phyloP scores from a whole-genome alignment of 116 monocot species.

The Phalaenopsis hybrid region DNA sequence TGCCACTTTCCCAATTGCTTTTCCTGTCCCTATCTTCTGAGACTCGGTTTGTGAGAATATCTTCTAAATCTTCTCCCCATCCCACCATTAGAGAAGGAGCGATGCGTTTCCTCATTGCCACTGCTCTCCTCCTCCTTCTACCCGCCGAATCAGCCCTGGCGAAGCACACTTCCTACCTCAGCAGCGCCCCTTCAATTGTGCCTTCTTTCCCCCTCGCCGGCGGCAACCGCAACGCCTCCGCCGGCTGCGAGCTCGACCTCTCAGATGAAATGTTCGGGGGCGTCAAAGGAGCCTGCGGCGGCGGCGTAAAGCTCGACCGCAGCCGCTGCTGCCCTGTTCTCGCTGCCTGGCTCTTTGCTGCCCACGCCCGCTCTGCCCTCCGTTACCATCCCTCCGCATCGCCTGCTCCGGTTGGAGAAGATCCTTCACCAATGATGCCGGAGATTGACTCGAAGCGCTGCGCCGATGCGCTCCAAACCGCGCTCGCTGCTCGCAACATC shows the following conservation, averaged over 20 bases:
- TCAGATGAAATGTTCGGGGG: slow-evolving; percentile 92
- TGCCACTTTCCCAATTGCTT: neutral
- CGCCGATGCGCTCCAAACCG: slow-evolving; percentile 60
- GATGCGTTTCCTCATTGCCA: neutral
- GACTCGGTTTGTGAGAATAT: neutral
- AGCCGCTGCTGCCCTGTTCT: slow-evolving; percentile 69
- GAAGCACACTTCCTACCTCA: neutral
- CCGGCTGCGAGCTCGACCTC: slow-evolving; percentile 74
- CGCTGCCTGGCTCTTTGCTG: slow-evolving; percentile 94
- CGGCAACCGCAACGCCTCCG: neutral
- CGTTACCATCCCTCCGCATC: slow-evolving; percentile 13
- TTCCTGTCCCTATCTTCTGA: neutral
- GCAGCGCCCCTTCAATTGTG: slow-evolving; percentile 15
- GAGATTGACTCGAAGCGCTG: slow-evolving; percentile 81
- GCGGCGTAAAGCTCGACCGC: slow-evolving; percentile 36
- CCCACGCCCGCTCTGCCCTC: slow-evolving; percentile 74
- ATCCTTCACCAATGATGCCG: slow-evolving; percentile 46
- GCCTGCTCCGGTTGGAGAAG: slow-evolving; percentile 1
- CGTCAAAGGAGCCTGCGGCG: slow-evolving; percentile 65
- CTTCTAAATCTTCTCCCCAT: neutral
- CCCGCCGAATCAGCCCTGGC: neutral
- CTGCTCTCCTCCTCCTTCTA: neutral
- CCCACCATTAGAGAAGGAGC: neutral
- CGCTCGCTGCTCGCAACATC: slow-evolving; percentile 45
- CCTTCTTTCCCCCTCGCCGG: slow-evolving; percentile 50